These are phyloP conservation scores for Phialophora macrospora DNA, from an alignment of 2,329 filamentous ascomycete genomes.

Conservation along the genomic window DNA sequence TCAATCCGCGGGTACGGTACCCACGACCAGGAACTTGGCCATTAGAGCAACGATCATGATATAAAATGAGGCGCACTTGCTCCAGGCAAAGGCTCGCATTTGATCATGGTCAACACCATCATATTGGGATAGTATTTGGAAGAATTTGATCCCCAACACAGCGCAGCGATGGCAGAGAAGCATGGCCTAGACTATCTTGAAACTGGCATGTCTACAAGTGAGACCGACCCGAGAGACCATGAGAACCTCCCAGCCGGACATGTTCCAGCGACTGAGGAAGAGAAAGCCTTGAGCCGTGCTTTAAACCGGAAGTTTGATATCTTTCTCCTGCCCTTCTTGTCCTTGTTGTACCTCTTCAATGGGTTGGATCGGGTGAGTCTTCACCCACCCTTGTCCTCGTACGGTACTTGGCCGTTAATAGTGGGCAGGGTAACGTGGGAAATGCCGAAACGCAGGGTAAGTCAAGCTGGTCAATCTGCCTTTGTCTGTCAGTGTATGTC, in stretches of 20 bases:
- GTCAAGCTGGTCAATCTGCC: neutral
- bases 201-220: constrained; percentile 15
- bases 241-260: constrained; percentile 24
- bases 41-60: neutral
- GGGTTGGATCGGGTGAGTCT: constrained; percentile 52
- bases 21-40: constrained; percentile 4
- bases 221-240: constrained; percentile 7
- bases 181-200: constrained; percentile 20
- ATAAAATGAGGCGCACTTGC: constrained; percentile 17
- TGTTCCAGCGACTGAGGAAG: constrained; percentile 22
- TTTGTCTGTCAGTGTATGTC: neutral
- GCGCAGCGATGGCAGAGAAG: constrained; percentile 18
- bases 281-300: constrained; percentile 28
- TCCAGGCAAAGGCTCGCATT: neutral
- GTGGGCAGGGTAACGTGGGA: constrained; percentile 54
- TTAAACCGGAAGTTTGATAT: constrained; percentile 54
- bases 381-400: neutral
- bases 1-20: constrained; percentile 13
- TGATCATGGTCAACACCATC: neutral
- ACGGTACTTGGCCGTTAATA: neutral
- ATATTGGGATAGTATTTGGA: neutral
- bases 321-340: constrained; percentile 58
- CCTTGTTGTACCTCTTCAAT: constrained; percentile 59
- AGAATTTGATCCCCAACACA: neutral
- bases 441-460: constrained; percentile 57